Evolutionary conservation across 331 rosid species (phyloP).

Genomic region (Pyrus hybrid): DNA sequence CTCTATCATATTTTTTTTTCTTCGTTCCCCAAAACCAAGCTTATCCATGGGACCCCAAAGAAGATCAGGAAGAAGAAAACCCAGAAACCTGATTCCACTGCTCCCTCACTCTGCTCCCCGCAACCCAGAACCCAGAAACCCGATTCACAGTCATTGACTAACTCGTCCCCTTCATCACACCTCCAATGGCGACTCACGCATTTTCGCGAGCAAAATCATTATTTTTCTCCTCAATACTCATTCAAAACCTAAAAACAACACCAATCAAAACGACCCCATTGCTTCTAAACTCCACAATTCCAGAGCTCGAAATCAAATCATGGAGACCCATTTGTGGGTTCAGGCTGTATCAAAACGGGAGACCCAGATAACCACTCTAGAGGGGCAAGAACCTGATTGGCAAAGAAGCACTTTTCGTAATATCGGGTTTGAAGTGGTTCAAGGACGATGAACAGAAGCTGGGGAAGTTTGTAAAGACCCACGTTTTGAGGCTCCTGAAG

Average conservation of each 20-base stretch:
- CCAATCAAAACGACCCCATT: constrained; percentile 8
- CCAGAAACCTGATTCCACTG: too few relatives aligned
- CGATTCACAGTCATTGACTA: neutral
- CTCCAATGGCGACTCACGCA: constrained; percentile 44
- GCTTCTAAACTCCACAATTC: neutral
- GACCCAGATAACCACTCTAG: constrained; percentile 98
- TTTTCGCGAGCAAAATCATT: constrained; percentile 31
- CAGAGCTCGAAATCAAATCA: constrained; percentile 7
- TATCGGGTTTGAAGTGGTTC: constrained; percentile 75
- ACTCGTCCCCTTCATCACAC: neutral
- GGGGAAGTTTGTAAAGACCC: constrained; percentile 55
- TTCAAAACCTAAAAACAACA: constrained; percentile 11
- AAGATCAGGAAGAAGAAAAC: too few relatives aligned
- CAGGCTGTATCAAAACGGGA: constrained; percentile 73
- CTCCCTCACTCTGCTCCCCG: too few relatives aligned
- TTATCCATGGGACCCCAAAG: too few relatives aligned
- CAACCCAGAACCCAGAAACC: too few relatives aligned
- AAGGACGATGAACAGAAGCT: constrained; percentile 64
- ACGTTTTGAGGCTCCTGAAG: constrained; percentile 69
- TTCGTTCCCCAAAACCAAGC: too few relatives aligned
- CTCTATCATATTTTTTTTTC: too few relatives aligned
- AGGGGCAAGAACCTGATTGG: constrained; percentile 85
- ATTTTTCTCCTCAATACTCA: constrained; percentile 20
- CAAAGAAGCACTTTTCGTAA: constrained; percentile 80
- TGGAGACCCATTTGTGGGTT: constrained; percentile 15